A percentile compares a stretch with the other conserved stretches of the same genome.
Conservation (phyloP, 805 yeast genomes). For the Metschnikowia anglica region DNA sequence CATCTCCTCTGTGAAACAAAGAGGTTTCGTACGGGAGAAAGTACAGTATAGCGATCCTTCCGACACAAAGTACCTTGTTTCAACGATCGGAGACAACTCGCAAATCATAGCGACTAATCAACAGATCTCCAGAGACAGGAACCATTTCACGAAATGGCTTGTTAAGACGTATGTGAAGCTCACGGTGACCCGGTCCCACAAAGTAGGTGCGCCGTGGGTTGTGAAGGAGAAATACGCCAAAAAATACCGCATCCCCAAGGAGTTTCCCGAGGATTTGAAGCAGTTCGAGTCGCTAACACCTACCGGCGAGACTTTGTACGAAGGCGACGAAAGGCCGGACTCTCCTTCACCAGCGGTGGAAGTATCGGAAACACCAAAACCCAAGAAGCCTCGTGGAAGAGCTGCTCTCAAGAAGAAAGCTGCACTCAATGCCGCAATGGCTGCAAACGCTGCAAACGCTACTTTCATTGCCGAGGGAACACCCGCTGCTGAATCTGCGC, state of each 20-base stretch:
- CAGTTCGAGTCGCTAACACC: slow-evolving; percentile 29
- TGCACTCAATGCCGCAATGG: slow-evolving; percentile 12
- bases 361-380: slow-evolving; percentile 4
- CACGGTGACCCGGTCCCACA: slow-evolving; percentile 71
- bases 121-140: slow-evolving; percentile 78
- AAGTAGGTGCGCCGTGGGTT: slow-evolving; percentile 95
- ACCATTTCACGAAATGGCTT: slow-evolving; percentile 83
- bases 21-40: slow-evolving; percentile 78
- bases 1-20: slow-evolving; percentile 31
- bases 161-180: slow-evolving; percentile 86
- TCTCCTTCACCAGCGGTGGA: slow-evolving; percentile 10
- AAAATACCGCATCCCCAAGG: slow-evolving; percentile 62
- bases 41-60: slow-evolving; percentile 64
- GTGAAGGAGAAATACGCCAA: slow-evolving; percentile 75
- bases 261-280: slow-evolving; percentile 55
- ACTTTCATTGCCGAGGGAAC: no score
- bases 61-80: slow-evolving; percentile 65
- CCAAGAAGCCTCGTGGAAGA: slow-evolving; percentile 15
- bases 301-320: slow-evolving; percentile 19
- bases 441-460: slow-evolving; percentile 2
- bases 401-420: slow-evolving; percentile 18
- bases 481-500: slow-evolving; percentile 1
- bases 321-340: slow-evolving; percentile 17
- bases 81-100: slow-evolving; percentile 49
- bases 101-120: slow-evolving; percentile 72